These are phyloP conservation scores for Dianthus caryophyllus DNA, from an alignment of 148 eudicot genomes.

Conservation along the genomic window DNA sequence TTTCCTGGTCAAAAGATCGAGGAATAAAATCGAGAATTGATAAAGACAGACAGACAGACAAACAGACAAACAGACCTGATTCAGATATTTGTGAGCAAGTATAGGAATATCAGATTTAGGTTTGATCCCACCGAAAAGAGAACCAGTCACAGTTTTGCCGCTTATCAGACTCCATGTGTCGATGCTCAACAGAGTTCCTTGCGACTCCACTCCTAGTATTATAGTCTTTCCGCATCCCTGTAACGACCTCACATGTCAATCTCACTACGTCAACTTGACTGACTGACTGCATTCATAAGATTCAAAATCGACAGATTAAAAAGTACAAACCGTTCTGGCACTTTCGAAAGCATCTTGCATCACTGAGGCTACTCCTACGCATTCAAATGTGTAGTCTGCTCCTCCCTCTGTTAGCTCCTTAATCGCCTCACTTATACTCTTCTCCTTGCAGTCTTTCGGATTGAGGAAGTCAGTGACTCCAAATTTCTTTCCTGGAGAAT, in stretches of 20 bases:
- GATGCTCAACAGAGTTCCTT: conserved; percentile 38
- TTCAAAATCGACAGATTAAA: no score
- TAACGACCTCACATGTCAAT: neutral
- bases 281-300: no score
- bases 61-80: no score
- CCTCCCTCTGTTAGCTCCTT: conserved; percentile 52
- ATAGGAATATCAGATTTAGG: conserved; percentile 55
- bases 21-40: neutral
- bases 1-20: neutral
- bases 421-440: conserved; percentile 41
- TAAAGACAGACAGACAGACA: no score
- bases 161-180: conserved; percentile 23
- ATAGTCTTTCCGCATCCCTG: conserved; percentile 64
- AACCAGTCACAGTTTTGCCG: conserved; percentile 47
- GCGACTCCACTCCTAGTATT: conserved; percentile 49
- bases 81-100: conserved; percentile 39
- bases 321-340: conserved; percentile 34
- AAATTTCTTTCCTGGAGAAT: conserved; percentile 43
- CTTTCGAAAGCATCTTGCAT: conserved; percentile 48
- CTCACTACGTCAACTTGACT: neutral
- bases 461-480: conserved; percentile 59
- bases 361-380: conserved; percentile 39
- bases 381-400: conserved; percentile 58
- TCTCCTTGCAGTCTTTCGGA: conserved; percentile 35
- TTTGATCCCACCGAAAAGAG: conserved; percentile 56